Percentiles rank a stretch among this genome's conserved stretches.
Evolutionary conservation across 2,329 filamentous ascomycete genomes (phyloP).

Genomic region (Colletotrichum tabaci): DNA sequence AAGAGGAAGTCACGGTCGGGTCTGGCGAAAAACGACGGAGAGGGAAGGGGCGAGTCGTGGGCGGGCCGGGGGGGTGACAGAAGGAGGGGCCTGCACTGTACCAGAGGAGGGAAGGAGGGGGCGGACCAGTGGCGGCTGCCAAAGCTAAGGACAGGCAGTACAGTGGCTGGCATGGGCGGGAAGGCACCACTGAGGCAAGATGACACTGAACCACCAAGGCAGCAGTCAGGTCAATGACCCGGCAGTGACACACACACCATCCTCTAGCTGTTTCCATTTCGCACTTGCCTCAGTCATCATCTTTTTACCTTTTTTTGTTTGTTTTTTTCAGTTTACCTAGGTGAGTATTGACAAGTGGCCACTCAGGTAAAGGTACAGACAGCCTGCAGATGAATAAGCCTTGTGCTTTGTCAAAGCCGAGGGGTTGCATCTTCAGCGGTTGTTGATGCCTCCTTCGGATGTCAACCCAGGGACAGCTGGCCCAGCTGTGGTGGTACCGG

Average conservation of each 20-base stretch:
- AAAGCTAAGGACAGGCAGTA: not conserved
- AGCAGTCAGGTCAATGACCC: not conserved
- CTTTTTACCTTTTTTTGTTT: not conserved
- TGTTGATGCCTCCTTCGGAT: not conserved
- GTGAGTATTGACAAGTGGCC: not conserved
- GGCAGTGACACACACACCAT: not conserved
- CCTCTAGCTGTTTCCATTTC: not conserved
- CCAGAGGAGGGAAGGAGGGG: constrained; percentile 1
- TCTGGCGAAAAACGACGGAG: constrained; percentile 49
- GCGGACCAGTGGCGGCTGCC: not conserved
- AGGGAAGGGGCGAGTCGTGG: constrained; percentile 40
- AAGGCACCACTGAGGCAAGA: not conserved
- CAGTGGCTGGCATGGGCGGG: not conserved
- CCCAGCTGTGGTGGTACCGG: not conserved
- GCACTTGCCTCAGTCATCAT: not conserved
- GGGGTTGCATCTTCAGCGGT: not conserved
- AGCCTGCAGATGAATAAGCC: no score
- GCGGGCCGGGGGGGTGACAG: not conserved
- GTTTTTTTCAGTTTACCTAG: no score
- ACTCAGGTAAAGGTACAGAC: not conserved
- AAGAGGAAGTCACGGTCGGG: constrained; percentile 38
- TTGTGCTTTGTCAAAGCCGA: not conserved
- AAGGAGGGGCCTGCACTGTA: constrained; percentile 15
- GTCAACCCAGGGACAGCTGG: no score
- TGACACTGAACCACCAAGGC: not conserved